Evolutionary conservation across 2,329 filamentous ascomycete species (phyloP).

Genomic region (Chlorencoelia australis): DNA sequence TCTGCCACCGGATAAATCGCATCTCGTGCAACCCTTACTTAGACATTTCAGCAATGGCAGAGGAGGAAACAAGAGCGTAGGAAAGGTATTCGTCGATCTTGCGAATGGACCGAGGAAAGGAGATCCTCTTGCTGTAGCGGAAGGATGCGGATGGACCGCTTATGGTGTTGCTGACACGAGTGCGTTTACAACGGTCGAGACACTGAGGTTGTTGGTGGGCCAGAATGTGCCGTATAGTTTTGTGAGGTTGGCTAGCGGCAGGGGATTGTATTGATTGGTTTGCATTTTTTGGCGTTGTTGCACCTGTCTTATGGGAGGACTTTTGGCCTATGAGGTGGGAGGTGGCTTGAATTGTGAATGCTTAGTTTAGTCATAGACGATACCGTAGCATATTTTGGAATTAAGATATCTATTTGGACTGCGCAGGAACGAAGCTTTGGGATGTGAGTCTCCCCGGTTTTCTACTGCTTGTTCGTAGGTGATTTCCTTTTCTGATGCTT

Average conservation of each 20-base stretch:
- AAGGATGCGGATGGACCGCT: conserved; percentile 65
- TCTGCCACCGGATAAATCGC: conserved; percentile 66
- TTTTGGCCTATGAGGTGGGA: no score
- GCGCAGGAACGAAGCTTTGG: no score
- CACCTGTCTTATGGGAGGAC: no score
- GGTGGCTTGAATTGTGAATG: no score
- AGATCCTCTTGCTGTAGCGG: conserved; percentile 60
- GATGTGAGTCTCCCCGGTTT: no score
- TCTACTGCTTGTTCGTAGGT: no score
- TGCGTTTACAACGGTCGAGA: conserved; percentile 78
- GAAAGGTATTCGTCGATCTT: conserved; percentile 72
- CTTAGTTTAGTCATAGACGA: no score
- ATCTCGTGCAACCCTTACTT: conserved; percentile 67
- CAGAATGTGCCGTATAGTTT: conserved; percentile 87
- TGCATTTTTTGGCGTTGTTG: no score
- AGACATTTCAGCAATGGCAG: conserved; percentile 49
- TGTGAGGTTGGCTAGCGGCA: conserved; percentile 60
- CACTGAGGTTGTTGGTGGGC: conserved; percentile 64
- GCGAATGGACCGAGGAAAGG: conserved; percentile 53
- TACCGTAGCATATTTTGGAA: no score
- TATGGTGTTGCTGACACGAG: conserved; percentile 73
- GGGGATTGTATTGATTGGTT: conserved; percentile 36
- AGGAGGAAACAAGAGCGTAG: conserved; percentile 29
- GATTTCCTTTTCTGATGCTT: no score
- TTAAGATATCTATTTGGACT: no score